Percentiles rank a stretch among this genome's conserved stretches.
Conservation (phyloP, 2,329 filamentous ascomycete species). For the Trichoderma afroharzianum region DNA sequence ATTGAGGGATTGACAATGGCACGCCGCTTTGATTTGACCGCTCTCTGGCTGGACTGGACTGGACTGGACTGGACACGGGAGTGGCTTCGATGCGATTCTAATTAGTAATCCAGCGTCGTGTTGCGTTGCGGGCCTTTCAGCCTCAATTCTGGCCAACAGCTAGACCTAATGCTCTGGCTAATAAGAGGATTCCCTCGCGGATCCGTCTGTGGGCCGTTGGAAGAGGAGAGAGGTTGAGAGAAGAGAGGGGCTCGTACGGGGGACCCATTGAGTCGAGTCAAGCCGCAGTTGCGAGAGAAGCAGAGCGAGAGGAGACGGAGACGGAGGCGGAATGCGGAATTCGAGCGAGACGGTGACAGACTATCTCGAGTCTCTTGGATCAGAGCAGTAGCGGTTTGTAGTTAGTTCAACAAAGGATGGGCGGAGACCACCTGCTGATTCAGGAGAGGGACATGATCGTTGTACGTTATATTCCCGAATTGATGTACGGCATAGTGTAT, state of each 20-base stretch:
- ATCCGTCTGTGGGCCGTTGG: not conserved
- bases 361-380: not conserved
- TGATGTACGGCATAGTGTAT: no score
- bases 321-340: not conserved
- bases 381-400: not conserved
- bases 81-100: constrained; percentile 12
- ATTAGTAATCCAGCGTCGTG: constrained; percentile 10
- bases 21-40: not conserved
- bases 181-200: not conserved
- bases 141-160: not conserved
- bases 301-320: not conserved
- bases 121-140: not conserved
- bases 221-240: not conserved
- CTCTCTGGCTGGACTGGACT: not conserved
- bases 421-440: not conserved
- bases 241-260: not conserved
- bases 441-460: not conserved
- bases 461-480: no score
- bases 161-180: no score
- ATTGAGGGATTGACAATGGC: no score
- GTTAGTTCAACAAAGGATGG: not conserved
- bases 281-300: not conserved
- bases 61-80: not conserved
- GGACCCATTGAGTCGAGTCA: not conserved
- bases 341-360: not conserved